Evolutionary conservation across 1,284 basidiomycete species (phyloP).

Genomic region (Apiotrichum laibachii): DNA sequence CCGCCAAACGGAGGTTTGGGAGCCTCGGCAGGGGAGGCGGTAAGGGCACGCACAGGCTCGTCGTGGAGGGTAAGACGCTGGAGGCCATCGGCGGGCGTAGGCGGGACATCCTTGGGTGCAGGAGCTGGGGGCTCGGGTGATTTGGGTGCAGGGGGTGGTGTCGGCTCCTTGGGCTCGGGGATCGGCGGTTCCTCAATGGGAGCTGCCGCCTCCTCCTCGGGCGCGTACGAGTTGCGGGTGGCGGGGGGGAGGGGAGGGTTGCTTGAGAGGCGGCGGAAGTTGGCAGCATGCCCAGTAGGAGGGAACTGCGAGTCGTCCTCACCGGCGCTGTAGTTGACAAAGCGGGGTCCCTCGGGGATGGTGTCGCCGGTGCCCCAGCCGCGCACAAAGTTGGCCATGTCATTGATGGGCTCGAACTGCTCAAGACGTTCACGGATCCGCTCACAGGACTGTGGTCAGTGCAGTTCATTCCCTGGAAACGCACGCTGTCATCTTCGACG

Average conservation of each 20-base stretch:
- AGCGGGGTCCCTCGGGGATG: slow-evolving; percentile 59
- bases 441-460: slow-evolving; percentile 72
- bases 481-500: slow-evolving; percentile 90
- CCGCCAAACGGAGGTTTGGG: slow-evolving; percentile 42
- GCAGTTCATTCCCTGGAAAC: slow-evolving; percentile 35
- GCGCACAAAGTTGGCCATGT: slow-evolving; percentile 79
- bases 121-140: slow-evolving; percentile 4
- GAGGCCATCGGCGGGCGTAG: slow-evolving; percentile 1
- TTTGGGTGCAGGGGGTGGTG: slow-evolving; percentile 6
- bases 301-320: slow-evolving; percentile 43
- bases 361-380: slow-evolving; percentile 78
- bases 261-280: slow-evolving; percentile 43
- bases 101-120: slow-evolving; percentile 2
- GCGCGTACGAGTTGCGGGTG: slow-evolving; percentile 1
- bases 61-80: slow-evolving; percentile 9
- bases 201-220: not conserved
- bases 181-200: not conserved
- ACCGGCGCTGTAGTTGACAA: slow-evolving; percentile 60
- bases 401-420: slow-evolving; percentile 73
- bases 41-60: slow-evolving; percentile 4
- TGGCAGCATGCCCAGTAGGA: slow-evolving; percentile 42
- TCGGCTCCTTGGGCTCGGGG: not conserved
- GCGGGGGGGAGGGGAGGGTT: slow-evolving; percentile 10
- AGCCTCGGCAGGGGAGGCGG: slow-evolving; percentile 6
- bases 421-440: slow-evolving; percentile 76